phyloP scores from a whole-genome alignment of 2,329 filamentous ascomycete species.

The Penicillium sp. region DNA sequence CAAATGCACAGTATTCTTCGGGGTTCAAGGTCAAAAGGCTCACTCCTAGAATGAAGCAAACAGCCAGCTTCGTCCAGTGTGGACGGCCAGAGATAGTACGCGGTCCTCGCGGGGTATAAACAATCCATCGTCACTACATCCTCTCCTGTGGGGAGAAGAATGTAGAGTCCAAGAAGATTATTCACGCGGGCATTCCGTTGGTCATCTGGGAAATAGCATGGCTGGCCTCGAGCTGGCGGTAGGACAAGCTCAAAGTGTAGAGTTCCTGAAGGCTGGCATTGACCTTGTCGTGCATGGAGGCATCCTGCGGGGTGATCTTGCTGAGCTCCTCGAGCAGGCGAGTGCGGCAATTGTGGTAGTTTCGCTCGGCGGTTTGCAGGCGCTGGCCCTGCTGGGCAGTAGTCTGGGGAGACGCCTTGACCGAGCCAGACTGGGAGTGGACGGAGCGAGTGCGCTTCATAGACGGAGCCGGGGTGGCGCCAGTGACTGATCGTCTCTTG shows the following conservation, averaged over 20 bases:
- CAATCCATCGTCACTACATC: constrained; percentile 1
- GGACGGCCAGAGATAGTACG: too few relatives aligned
- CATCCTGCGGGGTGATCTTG: constrained; percentile 42
- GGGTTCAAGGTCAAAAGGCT: too few relatives aligned
- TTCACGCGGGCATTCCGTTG: constrained; percentile 36
- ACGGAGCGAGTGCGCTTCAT: constrained; percentile 46
- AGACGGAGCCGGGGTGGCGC: constrained; percentile 35
- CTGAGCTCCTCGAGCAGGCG: constrained; percentile 40
- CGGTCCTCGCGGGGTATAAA: too few relatives aligned
- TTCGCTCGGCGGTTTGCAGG: constrained; percentile 43
- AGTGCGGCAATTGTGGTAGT: constrained; percentile 43
- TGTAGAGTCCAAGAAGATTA: constrained; percentile 8
- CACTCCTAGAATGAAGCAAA: too few relatives aligned
- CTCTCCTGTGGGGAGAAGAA: constrained; percentile 2
- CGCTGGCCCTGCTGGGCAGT: constrained; percentile 39
- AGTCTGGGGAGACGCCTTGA: constrained; percentile 37
- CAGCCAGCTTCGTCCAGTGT: too few relatives aligned
- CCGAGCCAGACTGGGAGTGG: constrained; percentile 35
- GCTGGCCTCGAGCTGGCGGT: constrained; percentile 44
- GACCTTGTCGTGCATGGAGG: constrained; percentile 43
- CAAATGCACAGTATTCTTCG: too few relatives aligned
- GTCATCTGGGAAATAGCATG: constrained; percentile 37
- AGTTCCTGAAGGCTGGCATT: constrained; percentile 46
- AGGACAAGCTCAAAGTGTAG: constrained; percentile 43
- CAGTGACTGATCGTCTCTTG: constrained; percentile 40